Evolutionary conservation across 2,329 filamentous ascomycete species (phyloP).

Genomic region (Apiospora aurea): DNA sequence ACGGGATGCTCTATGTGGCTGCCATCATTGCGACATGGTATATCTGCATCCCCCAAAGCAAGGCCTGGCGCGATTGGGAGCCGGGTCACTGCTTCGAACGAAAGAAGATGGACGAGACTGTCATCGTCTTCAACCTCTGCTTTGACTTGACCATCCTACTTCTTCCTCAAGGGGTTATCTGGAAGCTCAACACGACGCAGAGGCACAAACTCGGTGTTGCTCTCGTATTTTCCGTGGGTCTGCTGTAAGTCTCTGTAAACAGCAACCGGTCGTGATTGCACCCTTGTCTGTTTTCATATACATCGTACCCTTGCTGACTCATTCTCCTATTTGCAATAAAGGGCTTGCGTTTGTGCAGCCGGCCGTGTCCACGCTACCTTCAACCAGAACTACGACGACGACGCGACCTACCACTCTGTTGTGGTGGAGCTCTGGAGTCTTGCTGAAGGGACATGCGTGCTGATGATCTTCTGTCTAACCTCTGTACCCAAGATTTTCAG

Average conservation of each 20-base stretch:
- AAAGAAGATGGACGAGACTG: neutral
- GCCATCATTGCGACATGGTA: neutral
- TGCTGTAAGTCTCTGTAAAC: constrained; percentile 26
- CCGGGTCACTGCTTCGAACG: neutral
- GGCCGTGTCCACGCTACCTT: neutral
- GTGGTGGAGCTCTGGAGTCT: neutral
- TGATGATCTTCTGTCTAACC: neutral
- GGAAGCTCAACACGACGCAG: constrained; percentile 26
- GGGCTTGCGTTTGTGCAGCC: neutral
- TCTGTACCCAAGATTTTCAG: neutral
- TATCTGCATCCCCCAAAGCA: neutral
- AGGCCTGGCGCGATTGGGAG: neutral
- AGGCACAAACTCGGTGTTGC: constrained; percentile 29
- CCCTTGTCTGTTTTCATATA: neutral
- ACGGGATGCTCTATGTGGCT: neutral
- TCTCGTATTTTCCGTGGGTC: constrained; percentile 28
- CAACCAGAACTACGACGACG: neutral
- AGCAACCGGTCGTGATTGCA: no score
- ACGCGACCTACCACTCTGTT: neutral
- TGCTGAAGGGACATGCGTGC: constrained; percentile 12
- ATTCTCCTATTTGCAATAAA: neutral
- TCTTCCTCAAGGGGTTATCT: constrained; percentile 30
- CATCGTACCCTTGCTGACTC: neutral
- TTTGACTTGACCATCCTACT: constrained; percentile 29
- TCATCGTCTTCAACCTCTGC: constrained; percentile 28